These are phyloP conservation scores for Rhizomucor pusillus DNA, from an alignment of 371 early-diverging fungal species.

Conservation along the genomic window DNA sequence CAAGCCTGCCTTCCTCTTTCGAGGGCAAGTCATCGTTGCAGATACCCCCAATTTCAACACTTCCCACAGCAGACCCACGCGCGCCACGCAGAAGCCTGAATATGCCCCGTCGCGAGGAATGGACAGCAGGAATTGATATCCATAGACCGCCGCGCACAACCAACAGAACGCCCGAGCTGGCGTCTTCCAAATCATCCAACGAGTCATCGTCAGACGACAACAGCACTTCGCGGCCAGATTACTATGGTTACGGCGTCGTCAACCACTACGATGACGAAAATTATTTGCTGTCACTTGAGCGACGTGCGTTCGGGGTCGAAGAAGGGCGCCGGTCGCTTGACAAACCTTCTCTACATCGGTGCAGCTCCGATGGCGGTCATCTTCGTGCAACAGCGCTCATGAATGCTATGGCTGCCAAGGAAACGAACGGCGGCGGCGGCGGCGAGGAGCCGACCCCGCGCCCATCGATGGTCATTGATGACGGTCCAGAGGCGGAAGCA, in stretches of 20 bases:
- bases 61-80: constrained; percentile 10
- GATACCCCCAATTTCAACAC: constrained; percentile 21
- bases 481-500: constrained; percentile 27
- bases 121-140: constrained; percentile 8
- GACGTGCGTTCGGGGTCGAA: constrained; percentile 27
- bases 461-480: constrained; percentile 21
- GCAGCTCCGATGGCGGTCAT: constrained; percentile 43
- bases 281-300: constrained; percentile 40
- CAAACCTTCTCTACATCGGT: constrained; percentile 25
- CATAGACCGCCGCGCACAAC: constrained; percentile 7
- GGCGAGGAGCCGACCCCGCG: constrained; percentile 22
- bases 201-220: constrained; percentile 8
- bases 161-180: constrained; percentile 18
- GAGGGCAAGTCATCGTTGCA: constrained; percentile 22
- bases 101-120: constrained; percentile 10
- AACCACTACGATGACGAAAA: constrained; percentile 26
- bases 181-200: constrained; percentile 19
- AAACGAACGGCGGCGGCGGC: constrained; percentile 1
- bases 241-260: constrained; percentile 23
- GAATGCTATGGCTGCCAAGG: constrained; percentile 40
- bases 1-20: constrained; percentile 31
- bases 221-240: constrained; percentile 23
- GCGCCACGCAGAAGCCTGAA: constrained; percentile 17
- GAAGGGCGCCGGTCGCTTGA: constrained; percentile 7
- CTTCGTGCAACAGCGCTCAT: constrained; percentile 38